These are phyloP conservation scores for Fusarium oligoseptatum DNA, from an alignment of 2,329 filamentous ascomycete genomes.

Conservation along the genomic window DNA sequence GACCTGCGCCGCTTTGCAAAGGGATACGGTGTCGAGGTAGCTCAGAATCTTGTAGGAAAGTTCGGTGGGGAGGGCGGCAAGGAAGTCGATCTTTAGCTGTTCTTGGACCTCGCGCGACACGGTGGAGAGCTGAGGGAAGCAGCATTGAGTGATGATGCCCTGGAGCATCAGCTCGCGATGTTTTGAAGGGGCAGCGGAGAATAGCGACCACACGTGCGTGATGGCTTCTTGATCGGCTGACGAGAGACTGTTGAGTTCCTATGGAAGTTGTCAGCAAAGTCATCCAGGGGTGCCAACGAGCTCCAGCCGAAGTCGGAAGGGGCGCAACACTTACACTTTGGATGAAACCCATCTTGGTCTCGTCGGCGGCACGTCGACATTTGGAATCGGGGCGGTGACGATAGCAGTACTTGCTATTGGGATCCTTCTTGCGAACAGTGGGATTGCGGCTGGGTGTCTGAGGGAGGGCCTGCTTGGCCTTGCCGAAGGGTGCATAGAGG, in stretches of 20 bases:
- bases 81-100: constrained; percentile 97
- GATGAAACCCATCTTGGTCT: constrained; percentile 94
- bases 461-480: constrained; percentile 56
- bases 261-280: constrained; percentile 1
- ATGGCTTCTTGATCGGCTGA: constrained; percentile 93
- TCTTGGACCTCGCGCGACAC: constrained; percentile 92
- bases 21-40: constrained; percentile 91
- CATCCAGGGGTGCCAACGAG: constrained; percentile 2
- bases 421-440: constrained; percentile 61
- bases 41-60: constrained; percentile 94
- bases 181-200: constrained; percentile 93
- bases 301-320: neutral
- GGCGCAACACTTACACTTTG: constrained; percentile 74
- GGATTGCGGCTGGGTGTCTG: constrained; percentile 27
- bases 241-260: constrained; percentile 87
- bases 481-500: constrained; percentile 85
- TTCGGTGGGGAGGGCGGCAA: constrained; percentile 88
- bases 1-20: constrained; percentile 96
- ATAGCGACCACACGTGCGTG: constrained; percentile 96
- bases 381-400: constrained; percentile 94
- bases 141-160: constrained; percentile 95
- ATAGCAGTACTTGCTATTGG: constrained; percentile 95
- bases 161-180: constrained; percentile 97
- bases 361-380: constrained; percentile 91
- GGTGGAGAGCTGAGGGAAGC: constrained; percentile 95